Conservation (phyloP, 768 basidiomycete species). For the Rhizopogon salebrosus region DNA sequence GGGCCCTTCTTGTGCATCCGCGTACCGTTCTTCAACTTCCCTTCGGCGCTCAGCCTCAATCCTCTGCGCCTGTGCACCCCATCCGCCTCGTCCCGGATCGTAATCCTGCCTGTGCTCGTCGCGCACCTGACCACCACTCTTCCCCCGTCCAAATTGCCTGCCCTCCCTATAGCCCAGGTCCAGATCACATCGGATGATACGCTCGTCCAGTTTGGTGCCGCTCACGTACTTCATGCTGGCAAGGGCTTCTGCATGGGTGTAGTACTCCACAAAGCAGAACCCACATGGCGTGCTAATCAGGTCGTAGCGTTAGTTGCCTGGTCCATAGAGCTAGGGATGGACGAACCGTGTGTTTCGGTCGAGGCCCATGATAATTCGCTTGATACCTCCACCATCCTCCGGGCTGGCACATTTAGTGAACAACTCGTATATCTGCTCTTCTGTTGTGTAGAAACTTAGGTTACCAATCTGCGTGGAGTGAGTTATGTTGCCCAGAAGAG, state of each 20-base stretch:
- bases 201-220: constrained; percentile 98
- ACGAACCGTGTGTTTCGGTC: constrained; percentile 81
- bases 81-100: constrained; percentile 92
- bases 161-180: constrained; percentile 97
- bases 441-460: constrained; percentile 90
- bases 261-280: constrained; percentile 96
- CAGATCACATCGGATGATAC: constrained; percentile 95
- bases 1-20: constrained; percentile 72
- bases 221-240: constrained; percentile 91
- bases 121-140: constrained; percentile 93
- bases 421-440: constrained; percentile 93
- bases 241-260: constrained; percentile 89
- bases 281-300: constrained; percentile 78
- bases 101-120: constrained; percentile 98
- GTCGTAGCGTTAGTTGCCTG: constrained; percentile 4
- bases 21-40: constrained; percentile 84
- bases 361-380: constrained; percentile 92
- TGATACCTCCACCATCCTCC: constrained; percentile 85
- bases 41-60: constrained; percentile 69
- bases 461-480: constrained; percentile 66
- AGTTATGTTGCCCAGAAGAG: constrained; percentile 16
- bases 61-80: constrained; percentile 84
- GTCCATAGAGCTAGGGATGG: background rate
- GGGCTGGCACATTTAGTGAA: constrained; percentile 87
- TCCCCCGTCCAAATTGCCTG: constrained; percentile 94